These are phyloP conservation scores for Phaeophleospora eucalypticola DNA, from an alignment of 2,329 filamentous ascomycete species.

Conservation along the genomic window DNA sequence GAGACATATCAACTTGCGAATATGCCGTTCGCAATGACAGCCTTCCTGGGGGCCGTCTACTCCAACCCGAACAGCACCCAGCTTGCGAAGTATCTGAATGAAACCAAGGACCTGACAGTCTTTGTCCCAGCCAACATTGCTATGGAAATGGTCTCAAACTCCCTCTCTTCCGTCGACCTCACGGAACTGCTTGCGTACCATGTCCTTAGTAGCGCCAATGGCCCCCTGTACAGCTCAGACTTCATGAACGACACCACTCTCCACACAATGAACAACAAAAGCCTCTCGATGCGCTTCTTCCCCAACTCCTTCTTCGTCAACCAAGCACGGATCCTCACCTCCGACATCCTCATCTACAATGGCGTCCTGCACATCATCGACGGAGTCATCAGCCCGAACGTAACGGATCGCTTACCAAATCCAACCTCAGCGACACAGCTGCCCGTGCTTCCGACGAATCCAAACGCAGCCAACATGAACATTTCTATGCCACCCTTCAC, in stretches of 20 bases:
- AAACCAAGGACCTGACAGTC: slow-evolving; percentile 28
- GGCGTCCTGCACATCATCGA: slow-evolving; percentile 55
- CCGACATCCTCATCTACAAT: slow-evolving; percentile 51
- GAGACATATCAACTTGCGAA: slow-evolving; percentile 16
- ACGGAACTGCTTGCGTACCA: slow-evolving; percentile 34
- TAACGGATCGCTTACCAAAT: slow-evolving; percentile 35
- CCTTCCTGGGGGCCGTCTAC: slow-evolving; percentile 46
- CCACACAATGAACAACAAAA: slow-evolving; percentile 29
- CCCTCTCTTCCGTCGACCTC: slow-evolving; percentile 20
- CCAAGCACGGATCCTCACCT: slow-evolving; percentile 48
- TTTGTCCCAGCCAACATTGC: slow-evolving; percentile 32
- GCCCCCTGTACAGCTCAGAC: slow-evolving; percentile 30
- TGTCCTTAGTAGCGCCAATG: slow-evolving; percentile 24
- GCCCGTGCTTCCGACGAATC: slow-evolving; percentile 28
- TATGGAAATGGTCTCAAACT: slow-evolving; percentile 34
- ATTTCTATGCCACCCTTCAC: slow-evolving; percentile 16
- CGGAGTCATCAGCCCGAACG: slow-evolving; percentile 47
- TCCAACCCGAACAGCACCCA: slow-evolving; percentile 36
- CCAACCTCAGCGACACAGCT: slow-evolving; percentile 35
- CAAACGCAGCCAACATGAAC: slow-evolving; percentile 6
- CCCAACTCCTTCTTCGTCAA: slow-evolving; percentile 47
- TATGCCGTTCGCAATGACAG: slow-evolving; percentile 42
- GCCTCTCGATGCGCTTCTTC: slow-evolving; percentile 43
- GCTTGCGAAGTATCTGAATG: slow-evolving; percentile 20
- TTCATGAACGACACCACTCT: slow-evolving; percentile 28